These are phyloP conservation scores for Colletotrichum higginsianum DNA, from an alignment of 2,329 filamentous ascomycete species.

Conservation along the genomic window DNA sequence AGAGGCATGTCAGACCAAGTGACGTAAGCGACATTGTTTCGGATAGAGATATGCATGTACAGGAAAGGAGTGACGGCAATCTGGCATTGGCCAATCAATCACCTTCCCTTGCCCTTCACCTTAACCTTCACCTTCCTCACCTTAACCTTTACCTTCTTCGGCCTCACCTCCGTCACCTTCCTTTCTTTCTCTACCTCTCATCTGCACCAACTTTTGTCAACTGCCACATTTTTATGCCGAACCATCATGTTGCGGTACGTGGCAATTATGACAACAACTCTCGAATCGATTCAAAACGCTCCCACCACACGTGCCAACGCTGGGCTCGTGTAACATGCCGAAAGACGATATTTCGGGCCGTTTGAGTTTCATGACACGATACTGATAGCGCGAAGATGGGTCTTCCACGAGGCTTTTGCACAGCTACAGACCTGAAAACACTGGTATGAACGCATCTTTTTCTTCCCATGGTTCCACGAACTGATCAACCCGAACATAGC, in stretches of 20 bases:
- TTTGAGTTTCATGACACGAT: not conserved
- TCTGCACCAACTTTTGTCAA: too few relatives aligned
- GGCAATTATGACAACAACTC: not conserved
- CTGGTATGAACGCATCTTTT: too few relatives aligned
- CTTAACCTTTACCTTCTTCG: too few relatives aligned
- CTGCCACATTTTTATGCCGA: too few relatives aligned
- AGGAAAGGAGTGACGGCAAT: too few relatives aligned
- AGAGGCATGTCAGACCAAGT: slow-evolving; percentile 18
- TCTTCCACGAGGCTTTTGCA: not conserved
- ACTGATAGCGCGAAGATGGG: not conserved
- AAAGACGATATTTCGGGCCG: not conserved
- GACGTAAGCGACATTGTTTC: slow-evolving; percentile 30
- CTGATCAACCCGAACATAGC: too few relatives aligned
- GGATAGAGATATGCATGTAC: slow-evolving; percentile 1
- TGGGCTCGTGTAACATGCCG: not conserved
- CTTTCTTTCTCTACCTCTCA: too few relatives aligned
- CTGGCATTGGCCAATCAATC: not conserved
- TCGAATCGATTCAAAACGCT: not conserved
- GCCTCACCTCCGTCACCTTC: too few relatives aligned
- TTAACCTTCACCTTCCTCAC: not conserved
- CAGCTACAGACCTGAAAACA: not conserved
- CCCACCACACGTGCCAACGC: not conserved
- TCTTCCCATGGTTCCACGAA: too few relatives aligned
- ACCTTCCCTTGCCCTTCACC: too few relatives aligned
- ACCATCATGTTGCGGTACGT: not conserved